Evolutionary conservation across 2,329 filamentous ascomycete species (phyloP).

Genomic region (Plectosphaerella plurivora): DNA sequence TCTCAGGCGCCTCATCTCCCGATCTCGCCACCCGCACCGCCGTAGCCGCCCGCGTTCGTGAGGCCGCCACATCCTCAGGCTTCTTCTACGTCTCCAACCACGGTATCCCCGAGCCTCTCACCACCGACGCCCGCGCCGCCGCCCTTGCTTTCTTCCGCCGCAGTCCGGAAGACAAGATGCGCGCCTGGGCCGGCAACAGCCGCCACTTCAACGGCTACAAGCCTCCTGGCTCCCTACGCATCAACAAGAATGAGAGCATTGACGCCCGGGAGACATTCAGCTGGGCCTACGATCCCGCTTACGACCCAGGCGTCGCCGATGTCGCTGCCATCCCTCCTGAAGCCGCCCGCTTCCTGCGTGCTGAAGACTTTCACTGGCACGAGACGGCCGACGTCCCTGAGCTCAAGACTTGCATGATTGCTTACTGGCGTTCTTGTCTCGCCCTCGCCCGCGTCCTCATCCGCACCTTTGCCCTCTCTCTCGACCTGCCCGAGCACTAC

Average conservation of each 20-base stretch:
- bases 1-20: slow-evolving; percentile 33
- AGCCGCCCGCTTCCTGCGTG: slow-evolving; percentile 33
- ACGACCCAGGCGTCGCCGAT: slow-evolving; percentile 41
- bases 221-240: slow-evolving; percentile 33
- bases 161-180: slow-evolving; percentile 34
- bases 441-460: slow-evolving; percentile 46
- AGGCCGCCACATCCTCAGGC: slow-evolving; percentile 43
- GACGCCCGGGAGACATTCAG: slow-evolving; percentile 48
- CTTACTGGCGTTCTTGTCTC: slow-evolving; percentile 45
- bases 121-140: slow-evolving; percentile 22
- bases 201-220: slow-evolving; percentile 44
- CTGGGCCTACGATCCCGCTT: slow-evolving; percentile 47
- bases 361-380: slow-evolving; percentile 50
- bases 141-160: slow-evolving; percentile 45
- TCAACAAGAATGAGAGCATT: slow-evolving; percentile 43
- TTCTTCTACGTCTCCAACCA: slow-evolving; percentile 54
- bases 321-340: slow-evolving; percentile 36
- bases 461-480: slow-evolving; percentile 47
- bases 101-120: slow-evolving; percentile 30
- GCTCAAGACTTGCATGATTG: slow-evolving; percentile 41
- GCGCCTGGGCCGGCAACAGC: slow-evolving; percentile 27
- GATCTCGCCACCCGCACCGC: slow-evolving; percentile 26
- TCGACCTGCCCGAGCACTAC: slow-evolving; percentile 47
- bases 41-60: slow-evolving; percentile 35
- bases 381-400: slow-evolving; percentile 39